Conservation (phyloP, 108 stramenopile genomes). For the Chaetoceros muelleri region DNA sequence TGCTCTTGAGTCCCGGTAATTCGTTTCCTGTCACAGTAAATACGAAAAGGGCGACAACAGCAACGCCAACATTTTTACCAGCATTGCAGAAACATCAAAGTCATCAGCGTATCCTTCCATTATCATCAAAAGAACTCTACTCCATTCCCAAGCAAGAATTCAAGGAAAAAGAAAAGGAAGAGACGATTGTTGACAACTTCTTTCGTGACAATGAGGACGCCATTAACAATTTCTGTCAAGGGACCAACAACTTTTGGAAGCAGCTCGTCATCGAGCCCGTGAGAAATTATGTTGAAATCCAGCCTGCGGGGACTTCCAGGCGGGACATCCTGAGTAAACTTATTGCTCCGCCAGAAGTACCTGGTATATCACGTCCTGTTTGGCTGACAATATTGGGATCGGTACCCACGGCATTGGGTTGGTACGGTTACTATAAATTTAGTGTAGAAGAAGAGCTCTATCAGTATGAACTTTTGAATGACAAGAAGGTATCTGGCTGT, state of each 20-base stretch:
- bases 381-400: slow-evolving; percentile 53
- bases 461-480: slow-evolving; percentile 37
- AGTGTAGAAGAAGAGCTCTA: slow-evolving; percentile 57
- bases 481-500: slow-evolving; percentile 34
- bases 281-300: slow-evolving; percentile 34
- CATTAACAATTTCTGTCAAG: slow-evolving; percentile 38
- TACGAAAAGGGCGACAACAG: too few relatives aligned
- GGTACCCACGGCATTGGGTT: slow-evolving; percentile 47
- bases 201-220: slow-evolving; percentile 5
- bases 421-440: slow-evolving; percentile 69
- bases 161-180: too few relatives aligned
- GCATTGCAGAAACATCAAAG: too few relatives aligned
- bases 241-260: slow-evolving; percentile 54
- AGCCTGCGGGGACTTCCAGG: slow-evolving; percentile 25
- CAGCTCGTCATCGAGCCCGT: slow-evolving; percentile 37
- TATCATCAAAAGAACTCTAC: too few relatives aligned
- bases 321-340: slow-evolving; percentile 27
- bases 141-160: too few relatives aligned
- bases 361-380: slow-evolving; percentile 48
- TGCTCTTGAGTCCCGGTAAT: too few relatives aligned
- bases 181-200: neutral
- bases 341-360: slow-evolving; percentile 44
- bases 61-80: too few relatives aligned
- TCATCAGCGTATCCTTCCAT: too few relatives aligned
- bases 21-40: too few relatives aligned